Conservation (phyloP, 345 rosid genomes). For the Mercurialis annua region DNA sequence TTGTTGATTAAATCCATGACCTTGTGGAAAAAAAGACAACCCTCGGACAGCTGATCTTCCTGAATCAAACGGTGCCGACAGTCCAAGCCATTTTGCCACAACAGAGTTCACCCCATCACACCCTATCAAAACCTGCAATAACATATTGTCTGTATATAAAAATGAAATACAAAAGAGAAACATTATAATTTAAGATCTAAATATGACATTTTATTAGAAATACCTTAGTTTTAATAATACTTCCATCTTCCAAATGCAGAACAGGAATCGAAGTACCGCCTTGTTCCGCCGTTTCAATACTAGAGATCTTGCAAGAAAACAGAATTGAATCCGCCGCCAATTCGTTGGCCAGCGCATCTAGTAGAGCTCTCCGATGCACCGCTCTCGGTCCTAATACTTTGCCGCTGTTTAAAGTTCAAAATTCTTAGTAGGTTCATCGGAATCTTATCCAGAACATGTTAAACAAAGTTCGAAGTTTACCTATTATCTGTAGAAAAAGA, state of each 20-base stretch:
- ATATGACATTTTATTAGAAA: background rate
- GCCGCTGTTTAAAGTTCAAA: too few species aligned
- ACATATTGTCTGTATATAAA: too few species aligned
- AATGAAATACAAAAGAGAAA: too few species aligned
- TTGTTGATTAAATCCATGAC: slow-evolving; percentile 27
- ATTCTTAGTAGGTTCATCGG: too few species aligned
- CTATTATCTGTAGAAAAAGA: background rate
- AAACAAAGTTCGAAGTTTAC: background rate
- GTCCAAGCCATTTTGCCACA: slow-evolving; percentile 37
- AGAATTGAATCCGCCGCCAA: slow-evolving; percentile 29
- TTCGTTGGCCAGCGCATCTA: slow-evolving; percentile 36
- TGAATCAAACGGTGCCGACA: slow-evolving; percentile 21
- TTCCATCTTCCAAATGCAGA: slow-evolving; percentile 33
- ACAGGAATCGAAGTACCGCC: slow-evolving; percentile 11
- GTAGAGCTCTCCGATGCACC: slow-evolving; percentile 27
- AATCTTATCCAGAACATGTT: too few species aligned
- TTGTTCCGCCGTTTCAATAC: slow-evolving; percentile 18
- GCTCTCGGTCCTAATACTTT: slow-evolving; percentile 20
- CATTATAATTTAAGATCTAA: background rate
- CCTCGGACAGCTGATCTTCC: slow-evolving; percentile 36
- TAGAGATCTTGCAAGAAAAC: slow-evolving; percentile 29
- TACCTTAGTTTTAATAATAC: slow-evolving; percentile 35
- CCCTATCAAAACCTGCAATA: slow-evolving; percentile 32
- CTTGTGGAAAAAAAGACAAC: slow-evolving; percentile 29
- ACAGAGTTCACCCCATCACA: slow-evolving; percentile 39